These are phyloP conservation scores for Punica granatum DNA, from an alignment of 345 rosid species.

Conservation along the genomic window DNA sequence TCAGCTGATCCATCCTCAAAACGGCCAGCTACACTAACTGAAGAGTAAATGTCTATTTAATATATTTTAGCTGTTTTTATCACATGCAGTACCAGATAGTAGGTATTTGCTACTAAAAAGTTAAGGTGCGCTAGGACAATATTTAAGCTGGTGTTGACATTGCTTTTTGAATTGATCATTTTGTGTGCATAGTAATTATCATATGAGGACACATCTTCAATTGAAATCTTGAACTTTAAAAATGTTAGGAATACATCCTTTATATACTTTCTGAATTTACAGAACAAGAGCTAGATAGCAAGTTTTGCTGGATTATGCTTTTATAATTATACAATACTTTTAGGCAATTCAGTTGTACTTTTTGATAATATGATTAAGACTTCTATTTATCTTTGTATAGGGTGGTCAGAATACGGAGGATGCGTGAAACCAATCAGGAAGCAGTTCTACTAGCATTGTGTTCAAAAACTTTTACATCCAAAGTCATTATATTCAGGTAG, in stretches of 20 bases:
- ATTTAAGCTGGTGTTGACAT: not conserved
- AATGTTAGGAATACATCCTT: not conserved
- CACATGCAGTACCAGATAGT: not conserved
- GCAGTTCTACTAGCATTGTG: conserved; percentile 93
- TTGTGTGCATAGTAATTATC: not conserved
- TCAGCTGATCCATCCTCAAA: conserved; percentile 95
- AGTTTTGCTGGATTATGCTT: conserved; percentile 1
- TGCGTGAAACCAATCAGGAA: conserved; percentile 84
- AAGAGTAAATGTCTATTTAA: conserved; percentile 46
- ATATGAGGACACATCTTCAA: not conserved
- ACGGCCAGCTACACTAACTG: conserved; percentile 79
- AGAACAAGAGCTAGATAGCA: not conserved
- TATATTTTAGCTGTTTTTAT: not conserved
- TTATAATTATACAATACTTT: no score
- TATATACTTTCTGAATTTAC: not conserved
- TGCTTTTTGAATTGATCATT: not conserved
- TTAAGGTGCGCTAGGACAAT: not conserved
- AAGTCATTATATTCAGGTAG: conserved; percentile 85
- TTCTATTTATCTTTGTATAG: conserved; percentile 27
- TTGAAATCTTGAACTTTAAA: not conserved
- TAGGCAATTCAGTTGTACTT: not conserved
- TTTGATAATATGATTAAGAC: not conserved
- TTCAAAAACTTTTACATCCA: conserved; percentile 73
- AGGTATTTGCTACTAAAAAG: not conserved
- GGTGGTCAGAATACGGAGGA: conserved; percentile 90